These are phyloP conservation scores for Monascus ruber DNA, from an alignment of 2,329 filamentous ascomycete species.

Conservation along the genomic window DNA sequence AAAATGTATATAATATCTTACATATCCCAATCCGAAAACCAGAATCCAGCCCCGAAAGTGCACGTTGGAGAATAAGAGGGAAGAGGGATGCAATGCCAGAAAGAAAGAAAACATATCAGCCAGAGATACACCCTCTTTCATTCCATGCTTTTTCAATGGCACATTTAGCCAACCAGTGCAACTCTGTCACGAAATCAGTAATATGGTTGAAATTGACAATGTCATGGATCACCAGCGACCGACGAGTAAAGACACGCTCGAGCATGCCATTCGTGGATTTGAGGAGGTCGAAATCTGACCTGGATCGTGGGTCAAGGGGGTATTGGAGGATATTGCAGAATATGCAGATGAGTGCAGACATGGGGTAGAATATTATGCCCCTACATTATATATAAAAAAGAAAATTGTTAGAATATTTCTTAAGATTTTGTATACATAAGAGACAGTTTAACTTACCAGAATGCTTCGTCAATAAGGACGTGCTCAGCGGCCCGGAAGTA, in stretches of 20 bases:
- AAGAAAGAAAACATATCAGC: too few relatives aligned
- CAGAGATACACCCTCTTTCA: constrained; percentile 5
- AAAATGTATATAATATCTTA: too few relatives aligned
- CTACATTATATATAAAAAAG: too few relatives aligned
- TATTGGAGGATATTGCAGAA: constrained; percentile 45
- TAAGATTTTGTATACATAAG: too few relatives aligned
- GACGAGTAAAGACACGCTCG: constrained; percentile 21
- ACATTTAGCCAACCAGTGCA: constrained; percentile 33
- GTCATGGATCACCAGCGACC: constrained; percentile 23
- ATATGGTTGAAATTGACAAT: constrained; percentile 31
- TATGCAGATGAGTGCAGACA: constrained; percentile 42
- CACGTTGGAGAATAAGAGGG: too few relatives aligned
- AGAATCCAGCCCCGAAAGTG: too few relatives aligned
- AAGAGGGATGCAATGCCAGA: too few relatives aligned
- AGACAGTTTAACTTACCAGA: constrained; percentile 41
- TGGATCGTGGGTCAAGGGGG: constrained; percentile 34
- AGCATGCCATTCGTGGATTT: constrained; percentile 34
- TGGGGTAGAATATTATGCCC: constrained; percentile 47
- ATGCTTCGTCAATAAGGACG: constrained; percentile 36
- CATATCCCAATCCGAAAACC: too few relatives aligned
- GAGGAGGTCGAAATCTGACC: constrained; percentile 38
- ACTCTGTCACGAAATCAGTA: constrained; percentile 34
- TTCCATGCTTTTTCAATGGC: constrained; percentile 32
- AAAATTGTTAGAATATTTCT: too few relatives aligned
- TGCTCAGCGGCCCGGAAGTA: constrained; percentile 36